Conservation (phyloP, 2,329 filamentous ascomycete species). For the Aspergillus fischeri region DNA sequence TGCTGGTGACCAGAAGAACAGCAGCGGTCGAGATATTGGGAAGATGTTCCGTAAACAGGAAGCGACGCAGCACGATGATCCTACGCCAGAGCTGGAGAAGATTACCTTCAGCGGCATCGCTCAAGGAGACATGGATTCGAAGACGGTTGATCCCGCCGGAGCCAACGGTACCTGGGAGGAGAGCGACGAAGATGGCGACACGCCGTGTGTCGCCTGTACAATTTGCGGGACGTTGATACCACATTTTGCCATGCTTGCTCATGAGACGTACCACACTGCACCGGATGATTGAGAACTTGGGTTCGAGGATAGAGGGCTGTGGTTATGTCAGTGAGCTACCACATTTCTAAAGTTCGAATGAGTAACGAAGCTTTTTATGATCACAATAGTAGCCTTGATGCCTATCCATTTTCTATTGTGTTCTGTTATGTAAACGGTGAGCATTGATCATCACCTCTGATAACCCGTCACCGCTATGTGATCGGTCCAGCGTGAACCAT, state of each 20-base stretch:
- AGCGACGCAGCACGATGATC: constrained; percentile 59
- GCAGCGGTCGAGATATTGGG: constrained; percentile 70
- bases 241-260: constrained; percentile 48
- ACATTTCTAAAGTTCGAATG: neutral
- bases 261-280: constrained; percentile 45
- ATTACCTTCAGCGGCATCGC: neutral
- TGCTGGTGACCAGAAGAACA: constrained; percentile 49
- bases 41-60: constrained; percentile 79
- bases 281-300: constrained; percentile 7
- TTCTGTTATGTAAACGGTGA: neutral
- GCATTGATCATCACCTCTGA: no score
- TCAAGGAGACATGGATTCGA: constrained; percentile 6
- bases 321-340: neutral
- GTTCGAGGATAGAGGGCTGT: neutral
- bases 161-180: constrained; percentile 32
- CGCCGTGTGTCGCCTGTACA: constrained; percentile 33
- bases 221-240: constrained; percentile 46
- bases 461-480: neutral
- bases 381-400: neutral
- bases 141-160: neutral
- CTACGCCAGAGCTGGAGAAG: constrained; percentile 6
- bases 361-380: neutral
- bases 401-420: neutral
- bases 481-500: neutral
- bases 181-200: constrained; percentile 28